Conservation (phyloP, 177 flowering plant species). For the Vitis hybrid region DNA sequence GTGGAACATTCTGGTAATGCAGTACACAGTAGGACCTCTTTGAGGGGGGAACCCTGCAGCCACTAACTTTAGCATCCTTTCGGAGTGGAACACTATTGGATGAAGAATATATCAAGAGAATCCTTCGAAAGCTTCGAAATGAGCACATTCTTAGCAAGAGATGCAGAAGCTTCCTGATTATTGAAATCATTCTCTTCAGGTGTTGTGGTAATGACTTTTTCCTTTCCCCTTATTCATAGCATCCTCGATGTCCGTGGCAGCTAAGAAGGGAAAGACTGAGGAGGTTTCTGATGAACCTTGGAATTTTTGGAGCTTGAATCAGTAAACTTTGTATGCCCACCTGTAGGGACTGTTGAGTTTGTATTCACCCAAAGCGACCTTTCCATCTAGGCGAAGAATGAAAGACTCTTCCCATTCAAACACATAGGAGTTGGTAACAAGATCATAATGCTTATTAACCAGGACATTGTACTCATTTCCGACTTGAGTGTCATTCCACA, state of each 20-base stretch:
- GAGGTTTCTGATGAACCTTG: conserved; percentile 69
- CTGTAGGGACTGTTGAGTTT: conserved; percentile 31
- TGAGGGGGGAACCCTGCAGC: conserved; percentile 43
- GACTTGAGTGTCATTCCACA: too few relatives aligned
- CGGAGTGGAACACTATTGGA: conserved; percentile 75
- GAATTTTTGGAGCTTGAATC: conserved; percentile 60
- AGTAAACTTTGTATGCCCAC: conserved; percentile 49
- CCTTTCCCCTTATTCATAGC: conserved; percentile 78
- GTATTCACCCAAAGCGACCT: conserved; percentile 35
- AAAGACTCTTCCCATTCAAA: too few relatives aligned
- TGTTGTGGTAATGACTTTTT: conserved; percentile 60
- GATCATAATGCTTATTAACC: too few relatives aligned
- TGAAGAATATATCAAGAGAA: conserved; percentile 74
- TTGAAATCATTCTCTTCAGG: conserved; percentile 51
- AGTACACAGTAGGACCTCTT: conserved; percentile 30
- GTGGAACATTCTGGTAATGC: conserved; percentile 65
- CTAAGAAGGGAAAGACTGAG: conserved; percentile 65
- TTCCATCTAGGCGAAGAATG: conserved; percentile 40
- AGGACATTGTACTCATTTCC: too few relatives aligned
- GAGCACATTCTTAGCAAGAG: conserved; percentile 79
- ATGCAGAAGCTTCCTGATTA: conserved; percentile 62
- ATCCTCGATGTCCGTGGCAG: conserved; percentile 88
- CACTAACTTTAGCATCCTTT: conserved; percentile 72
- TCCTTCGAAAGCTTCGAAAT: conserved; percentile 80
- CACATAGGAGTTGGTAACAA: too few relatives aligned